Percentiles rank a stretch among this genome's conserved stretches.
These are phyloP conservation scores for Plasmodium sp. DNA, from an alignment of 169 alveolate species.

Conservation along the genomic window DNA sequence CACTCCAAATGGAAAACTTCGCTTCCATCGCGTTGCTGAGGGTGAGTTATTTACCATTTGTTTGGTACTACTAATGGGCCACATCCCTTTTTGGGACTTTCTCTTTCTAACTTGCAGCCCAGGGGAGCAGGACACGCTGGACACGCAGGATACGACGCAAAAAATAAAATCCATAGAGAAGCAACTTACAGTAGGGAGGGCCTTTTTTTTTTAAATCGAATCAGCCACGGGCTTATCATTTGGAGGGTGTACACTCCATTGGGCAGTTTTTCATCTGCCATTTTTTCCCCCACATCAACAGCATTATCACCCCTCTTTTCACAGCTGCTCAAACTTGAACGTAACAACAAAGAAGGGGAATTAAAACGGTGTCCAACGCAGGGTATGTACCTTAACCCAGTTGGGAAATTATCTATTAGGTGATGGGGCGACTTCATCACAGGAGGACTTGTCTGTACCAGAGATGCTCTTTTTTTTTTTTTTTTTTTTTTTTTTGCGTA, in stretches of 20 bases:
- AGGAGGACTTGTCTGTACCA: background rate
- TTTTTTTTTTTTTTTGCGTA: background rate
- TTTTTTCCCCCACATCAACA: background rate
- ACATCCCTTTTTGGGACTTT: too few relatives aligned
- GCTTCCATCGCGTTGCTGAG: background rate
- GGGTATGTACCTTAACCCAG: background rate
- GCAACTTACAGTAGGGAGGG: constrained; percentile 33
- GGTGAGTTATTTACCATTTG: background rate
- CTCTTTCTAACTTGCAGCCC: background rate
- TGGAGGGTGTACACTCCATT: background rate
- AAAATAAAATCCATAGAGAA: constrained; percentile 43
- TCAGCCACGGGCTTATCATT: background rate
- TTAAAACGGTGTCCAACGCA: constrained; percentile 33
- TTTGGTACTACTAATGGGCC: background rate
- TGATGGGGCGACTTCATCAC: background rate
- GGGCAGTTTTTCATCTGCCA: background rate
- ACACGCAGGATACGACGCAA: background rate
- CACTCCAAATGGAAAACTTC: background rate
- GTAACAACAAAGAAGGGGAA: constrained; percentile 19
- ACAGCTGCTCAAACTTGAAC: constrained; percentile 42
- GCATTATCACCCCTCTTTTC: background rate
- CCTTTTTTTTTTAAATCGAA: background rate
- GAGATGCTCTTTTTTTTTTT: background rate
- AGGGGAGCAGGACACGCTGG: background rate
- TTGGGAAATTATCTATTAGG: background rate